Evolutionary conservation across 352 stramenopile genomes (phyloP), one percentile per base, ranked within the genome.

Genomic region (Globisporangium cystogenes): DNA sequence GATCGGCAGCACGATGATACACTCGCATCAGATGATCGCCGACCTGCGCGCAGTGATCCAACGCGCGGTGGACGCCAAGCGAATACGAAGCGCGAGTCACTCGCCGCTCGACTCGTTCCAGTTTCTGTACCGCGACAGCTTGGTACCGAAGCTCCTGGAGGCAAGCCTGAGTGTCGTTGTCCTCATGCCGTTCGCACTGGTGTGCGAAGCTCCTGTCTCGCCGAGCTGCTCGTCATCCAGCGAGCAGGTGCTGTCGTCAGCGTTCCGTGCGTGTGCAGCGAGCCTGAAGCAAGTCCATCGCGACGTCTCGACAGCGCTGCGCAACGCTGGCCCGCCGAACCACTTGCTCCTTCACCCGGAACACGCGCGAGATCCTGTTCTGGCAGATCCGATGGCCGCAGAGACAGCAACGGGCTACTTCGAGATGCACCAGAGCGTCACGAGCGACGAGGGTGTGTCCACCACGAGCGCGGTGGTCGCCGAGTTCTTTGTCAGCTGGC

Each of bases 401-500:
- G 42, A 47, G 11, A 20, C 45, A 26, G 26, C 39, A 29, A 21
- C 29, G 49, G 27, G 8, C 7, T 58, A 63, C 43, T 63, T 54
- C 24, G 26, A 20, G 20, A 56, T 58, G 33, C 35, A 53, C 10
- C 56, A 58, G 21, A 35, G 29, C 14, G 16, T 57, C 26, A 2
- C 40, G 23, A 24, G 55, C 1, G 16, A 20, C 1, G 16, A 20
- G 0, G 29, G 40, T 3, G 18, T 12, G 1, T 29, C 31, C 12
- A 27, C 53, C 7, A 62, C 50, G 14, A 35, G 52, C 11, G 53
- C 49, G 0, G 33, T 55, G 6, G 46, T 78, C 27, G 24, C 55
- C 15, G 68, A 76, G 33, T 67, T 85, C 39, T 58, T 82, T 11
- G 62, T 55, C n/a, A 69, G 82, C 42, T 88, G 76, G 76, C 52